A percentile compares a stretch with the other conserved stretches of the same genome.
These are phyloP conservation scores for Talaromyces sp. DNA, from an alignment of 2,329 filamentous ascomycete species.

Conservation along the genomic window DNA sequence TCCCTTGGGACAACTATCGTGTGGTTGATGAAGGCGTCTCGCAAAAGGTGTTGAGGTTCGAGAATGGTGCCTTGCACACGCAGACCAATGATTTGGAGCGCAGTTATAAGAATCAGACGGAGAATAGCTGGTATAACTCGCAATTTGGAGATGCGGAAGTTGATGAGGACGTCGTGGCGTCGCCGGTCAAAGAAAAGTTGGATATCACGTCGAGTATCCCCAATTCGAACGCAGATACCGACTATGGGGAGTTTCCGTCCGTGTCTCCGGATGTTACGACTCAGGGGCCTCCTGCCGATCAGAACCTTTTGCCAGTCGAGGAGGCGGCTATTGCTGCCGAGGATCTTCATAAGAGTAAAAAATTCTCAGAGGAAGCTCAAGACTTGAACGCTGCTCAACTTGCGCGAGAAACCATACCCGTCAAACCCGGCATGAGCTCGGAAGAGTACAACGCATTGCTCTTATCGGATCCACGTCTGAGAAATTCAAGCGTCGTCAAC, in stretches of 20 bases:
- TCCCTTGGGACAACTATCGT: conserved; percentile 83
- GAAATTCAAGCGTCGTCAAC: conserved; percentile 86
- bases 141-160: conserved; percentile 54
- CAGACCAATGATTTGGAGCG: conserved; percentile 58
- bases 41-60: conserved; percentile 71
- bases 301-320: background rate
- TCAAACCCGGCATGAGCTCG: conserved; percentile 61
- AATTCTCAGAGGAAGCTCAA: background rate
- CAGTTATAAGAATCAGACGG: conserved; percentile 77
- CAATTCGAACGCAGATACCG: conserved; percentile 29
- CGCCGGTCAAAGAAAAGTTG: conserved; percentile 20
- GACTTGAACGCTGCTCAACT: background rate
- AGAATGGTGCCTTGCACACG: conserved; percentile 61
- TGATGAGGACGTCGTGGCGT: conserved; percentile 27
- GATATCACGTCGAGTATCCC: conserved; percentile 11
- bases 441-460: conserved; percentile 90
- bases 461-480: conserved; percentile 76
- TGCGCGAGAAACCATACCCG: conserved; percentile 22
- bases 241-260: conserved; percentile 41
- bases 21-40: conserved; percentile 78
- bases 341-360: background rate
- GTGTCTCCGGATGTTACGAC: conserved; percentile 6
- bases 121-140: conserved; percentile 75
- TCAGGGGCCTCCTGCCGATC: background rate
- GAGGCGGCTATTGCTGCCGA: background rate